Evolutionary conservation across 2,329 filamentous ascomycete genomes (phyloP).

Genomic region (Aureobasidium sp.): DNA sequence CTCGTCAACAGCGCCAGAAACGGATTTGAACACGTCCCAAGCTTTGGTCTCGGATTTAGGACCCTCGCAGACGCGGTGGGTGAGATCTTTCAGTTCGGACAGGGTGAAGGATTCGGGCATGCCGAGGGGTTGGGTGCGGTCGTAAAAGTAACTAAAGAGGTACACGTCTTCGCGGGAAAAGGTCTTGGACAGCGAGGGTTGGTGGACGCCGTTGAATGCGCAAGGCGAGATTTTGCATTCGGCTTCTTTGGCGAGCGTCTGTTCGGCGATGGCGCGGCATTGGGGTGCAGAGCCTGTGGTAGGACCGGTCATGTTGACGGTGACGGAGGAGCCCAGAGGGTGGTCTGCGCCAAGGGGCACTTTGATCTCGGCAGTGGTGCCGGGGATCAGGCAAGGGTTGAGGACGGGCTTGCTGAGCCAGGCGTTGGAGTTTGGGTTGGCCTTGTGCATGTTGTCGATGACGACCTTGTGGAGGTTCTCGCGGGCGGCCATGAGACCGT

Average conservation of each 20-base stretch:
- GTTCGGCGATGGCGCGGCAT: conserved; percentile 84
- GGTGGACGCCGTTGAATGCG: conserved; percentile 96
- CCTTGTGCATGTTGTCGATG: conserved; percentile 61
- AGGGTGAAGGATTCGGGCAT: conserved; percentile 98
- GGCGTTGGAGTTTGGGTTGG: conserved; percentile 48
- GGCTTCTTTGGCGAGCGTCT: conserved; percentile 80
- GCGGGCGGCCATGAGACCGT: conserved; percentile 91
- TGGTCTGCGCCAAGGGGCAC: conserved; percentile 63
- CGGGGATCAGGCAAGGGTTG: conserved; percentile 81
- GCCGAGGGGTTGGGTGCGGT: conserved; percentile 85
- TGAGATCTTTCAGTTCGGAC: conserved; percentile 78
- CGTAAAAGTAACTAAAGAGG: conserved; percentile 97
- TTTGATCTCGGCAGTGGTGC: conserved; percentile 66
- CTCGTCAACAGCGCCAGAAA: conserved; percentile 74
- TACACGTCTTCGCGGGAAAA: conserved; percentile 88
- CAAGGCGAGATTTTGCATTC: conserved; percentile 81
- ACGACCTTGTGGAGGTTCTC: conserved; percentile 74
- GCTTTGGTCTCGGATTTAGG: conserved; percentile 59
- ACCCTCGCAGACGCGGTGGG: conserved; percentile 77
- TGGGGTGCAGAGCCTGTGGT: conserved; percentile 68
- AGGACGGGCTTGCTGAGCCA: conserved; percentile 67
- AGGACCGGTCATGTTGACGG: conserved; percentile 84
- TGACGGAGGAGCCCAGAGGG: conserved; percentile 55
- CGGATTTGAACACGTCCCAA: conserved; percentile 74
- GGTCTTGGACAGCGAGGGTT: conserved; percentile 85